Base-by-base conservation (phyloP, 345 rosid species). In the Leavenworthia alabamica region DNA sequence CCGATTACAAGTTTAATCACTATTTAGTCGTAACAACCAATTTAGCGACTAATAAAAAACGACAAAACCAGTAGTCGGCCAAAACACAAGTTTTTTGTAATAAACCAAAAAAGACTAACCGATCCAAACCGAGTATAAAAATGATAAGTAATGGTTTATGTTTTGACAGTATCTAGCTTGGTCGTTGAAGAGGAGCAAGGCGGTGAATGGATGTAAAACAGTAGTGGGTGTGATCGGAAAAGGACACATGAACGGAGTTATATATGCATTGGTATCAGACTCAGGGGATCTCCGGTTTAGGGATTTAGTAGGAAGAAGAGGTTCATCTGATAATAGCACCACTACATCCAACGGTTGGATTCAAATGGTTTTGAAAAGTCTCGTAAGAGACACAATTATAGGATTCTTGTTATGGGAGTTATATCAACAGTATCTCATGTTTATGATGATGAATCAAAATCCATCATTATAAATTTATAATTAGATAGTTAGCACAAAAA, bases 171-270 rank as follows among this genome's bases (percentile, higher is more conserved):
- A 85, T 74, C 76, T 86, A 11, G 91, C 95, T 1, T 89, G 98
- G 98, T 86, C 95, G 12, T 74, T 86, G 60, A 86, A 89, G 76
- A 78, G 98, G 62, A 86, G 96, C 82, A 89, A 89, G 72, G 93
- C 95, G 0, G 95, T 89, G 78, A 83, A 85, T 56, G 81, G 77
- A 23, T 73, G 87, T 40, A 83, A 78, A 77, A 80, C 68, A 23
- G 95, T 92, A 67, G 95, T 83, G 57, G 95, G 93, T 22, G 85
- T 85, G 64, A 83, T 82, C 0, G 98, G 98, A 27, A 86, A 76
- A 60, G 90, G 96, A 32, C 98, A 89, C 63, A 79, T 89, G 90
- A 92, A 85, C 5, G 93, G 96, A 6, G 89, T 92, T 48, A 77
- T 88, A 44, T 86, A 86, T 31, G 81, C 98, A 4, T 62, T 92